These are phyloP conservation scores for Metarhizium anisopliae DNA, from an alignment of 2,329 filamentous ascomycete species.

Conservation along the genomic window DNA sequence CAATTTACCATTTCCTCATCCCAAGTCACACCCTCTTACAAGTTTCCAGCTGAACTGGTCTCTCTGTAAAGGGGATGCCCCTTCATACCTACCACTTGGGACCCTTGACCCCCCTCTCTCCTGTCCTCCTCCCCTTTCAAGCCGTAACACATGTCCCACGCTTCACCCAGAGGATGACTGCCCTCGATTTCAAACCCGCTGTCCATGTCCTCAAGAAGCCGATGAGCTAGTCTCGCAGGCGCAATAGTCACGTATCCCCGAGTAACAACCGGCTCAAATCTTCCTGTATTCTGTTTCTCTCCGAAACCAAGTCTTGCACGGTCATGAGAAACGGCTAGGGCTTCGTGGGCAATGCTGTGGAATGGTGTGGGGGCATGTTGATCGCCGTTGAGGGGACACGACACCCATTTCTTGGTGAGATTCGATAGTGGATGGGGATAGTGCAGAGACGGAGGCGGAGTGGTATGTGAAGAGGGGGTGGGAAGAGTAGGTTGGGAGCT, in stretches of 20 bases:
- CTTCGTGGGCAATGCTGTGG: constrained; percentile 59
- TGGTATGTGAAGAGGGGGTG: constrained; percentile 61
- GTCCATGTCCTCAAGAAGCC: constrained; percentile 45
- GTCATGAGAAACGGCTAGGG: constrained; percentile 51
- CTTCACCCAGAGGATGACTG: constrained; percentile 47
- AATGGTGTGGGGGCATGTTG: constrained; percentile 55
- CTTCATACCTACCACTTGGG: constrained; percentile 9
- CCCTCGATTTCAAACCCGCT: constrained; percentile 59
- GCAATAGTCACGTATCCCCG: constrained; percentile 56
- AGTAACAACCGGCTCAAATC: constrained; percentile 42
- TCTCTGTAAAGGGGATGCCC: constrained; percentile 13
- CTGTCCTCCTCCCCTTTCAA: neutral
- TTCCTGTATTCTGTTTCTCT: constrained; percentile 35
- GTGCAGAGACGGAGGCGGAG: constrained; percentile 37
- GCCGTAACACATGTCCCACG: constrained; percentile 52
- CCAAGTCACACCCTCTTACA: neutral
- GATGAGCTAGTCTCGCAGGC: constrained; percentile 55
- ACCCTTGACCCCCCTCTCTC: constrained; percentile 1
- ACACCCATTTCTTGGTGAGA: constrained; percentile 40
- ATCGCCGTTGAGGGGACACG: constrained; percentile 59
- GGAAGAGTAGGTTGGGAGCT: constrained; percentile 56
- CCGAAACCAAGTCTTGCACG: constrained; percentile 57
- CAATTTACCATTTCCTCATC: neutral
- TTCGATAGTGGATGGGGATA: constrained; percentile 42
- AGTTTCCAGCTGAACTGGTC: constrained; percentile 6